phyloP scores from a whole-genome alignment of 2,329 filamentous ascomycete species.

The Trichoderma endophyticum region DNA sequence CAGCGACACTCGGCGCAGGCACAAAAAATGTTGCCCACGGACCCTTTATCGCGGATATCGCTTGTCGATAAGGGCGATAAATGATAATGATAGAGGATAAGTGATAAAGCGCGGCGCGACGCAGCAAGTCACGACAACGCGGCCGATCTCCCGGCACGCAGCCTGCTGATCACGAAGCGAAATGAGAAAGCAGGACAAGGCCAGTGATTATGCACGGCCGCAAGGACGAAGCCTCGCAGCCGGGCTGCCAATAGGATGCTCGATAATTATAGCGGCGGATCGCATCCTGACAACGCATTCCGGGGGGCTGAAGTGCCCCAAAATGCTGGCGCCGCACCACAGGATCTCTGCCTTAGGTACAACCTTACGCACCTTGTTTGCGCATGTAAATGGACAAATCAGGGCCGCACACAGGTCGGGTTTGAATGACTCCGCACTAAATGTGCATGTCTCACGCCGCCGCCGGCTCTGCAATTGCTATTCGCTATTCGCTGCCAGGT shows the following conservation, averaged over 20 bases:
- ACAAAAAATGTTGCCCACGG: neutral
- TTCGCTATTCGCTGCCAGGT: neutral
- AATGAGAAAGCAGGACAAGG: neutral
- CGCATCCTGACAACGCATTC: neutral
- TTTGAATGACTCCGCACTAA: conserved; percentile 3
- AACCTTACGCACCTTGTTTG: neutral
- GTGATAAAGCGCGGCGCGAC: neutral
- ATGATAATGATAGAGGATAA: neutral
- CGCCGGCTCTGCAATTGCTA: neutral
- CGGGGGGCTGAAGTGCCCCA: neutral
- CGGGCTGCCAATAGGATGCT: neutral
- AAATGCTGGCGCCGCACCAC: neutral
- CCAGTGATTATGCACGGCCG: neutral
- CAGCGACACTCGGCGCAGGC: neutral
- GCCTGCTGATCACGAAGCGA: neutral
- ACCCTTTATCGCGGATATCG: neutral
- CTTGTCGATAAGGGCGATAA: conserved; percentile 17
- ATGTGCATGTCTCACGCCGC: conserved; percentile 11
- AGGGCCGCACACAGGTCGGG: neutral
- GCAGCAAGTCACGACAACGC: neutral
- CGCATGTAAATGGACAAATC: neutral
- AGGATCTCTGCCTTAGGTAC: neutral
- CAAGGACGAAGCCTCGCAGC: neutral
- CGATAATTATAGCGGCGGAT: neutral
- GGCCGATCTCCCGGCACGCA: conserved; percentile 1